These are phyloP conservation scores for Sporothrix humicola DNA, from an alignment of 2,329 filamentous ascomycete species.

Conservation along the genomic window DNA sequence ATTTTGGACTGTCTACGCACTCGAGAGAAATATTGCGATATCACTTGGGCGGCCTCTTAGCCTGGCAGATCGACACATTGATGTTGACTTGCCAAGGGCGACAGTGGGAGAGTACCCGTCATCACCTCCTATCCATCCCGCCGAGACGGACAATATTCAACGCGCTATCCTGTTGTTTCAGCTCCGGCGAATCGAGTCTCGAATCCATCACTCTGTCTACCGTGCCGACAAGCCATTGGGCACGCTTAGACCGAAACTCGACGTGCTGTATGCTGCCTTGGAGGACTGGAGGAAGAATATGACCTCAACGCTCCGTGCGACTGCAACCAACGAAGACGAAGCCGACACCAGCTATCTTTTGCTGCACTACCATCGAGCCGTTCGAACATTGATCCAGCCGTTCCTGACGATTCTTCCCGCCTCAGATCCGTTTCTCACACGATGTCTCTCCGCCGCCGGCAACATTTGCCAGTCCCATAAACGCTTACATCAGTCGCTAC, in stretches of 20 bases:
- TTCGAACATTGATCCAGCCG: constrained; percentile 57
- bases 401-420: constrained; percentile 55
- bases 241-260: constrained; percentile 54
- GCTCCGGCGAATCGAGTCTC: constrained; percentile 50
- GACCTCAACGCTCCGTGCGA: not conserved
- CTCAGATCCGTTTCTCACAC: constrained; percentile 54
- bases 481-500: constrained; percentile 48
- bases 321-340: constrained; percentile 38
- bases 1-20: constrained; percentile 59
- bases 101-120: constrained; percentile 35
- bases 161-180: not conserved
- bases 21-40: constrained; percentile 56
- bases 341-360: constrained; percentile 48
- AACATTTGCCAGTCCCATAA: constrained; percentile 52
- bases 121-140: not conserved
- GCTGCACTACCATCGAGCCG: constrained; percentile 56
- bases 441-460: constrained; percentile 49
- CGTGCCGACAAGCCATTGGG: constrained; percentile 54
- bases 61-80: constrained; percentile 58
- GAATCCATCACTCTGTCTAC: constrained; percentile 59
- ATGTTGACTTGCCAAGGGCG: constrained; percentile 51
- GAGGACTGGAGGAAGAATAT: constrained; percentile 49
- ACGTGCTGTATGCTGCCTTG: constrained; percentile 52
- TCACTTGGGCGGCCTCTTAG: constrained; percentile 58
- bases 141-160: constrained; percentile 1